These are phyloP conservation scores for Penicillium coffeae DNA, from an alignment of 495 filamentous ascomycete species.

Conservation along the genomic window DNA sequence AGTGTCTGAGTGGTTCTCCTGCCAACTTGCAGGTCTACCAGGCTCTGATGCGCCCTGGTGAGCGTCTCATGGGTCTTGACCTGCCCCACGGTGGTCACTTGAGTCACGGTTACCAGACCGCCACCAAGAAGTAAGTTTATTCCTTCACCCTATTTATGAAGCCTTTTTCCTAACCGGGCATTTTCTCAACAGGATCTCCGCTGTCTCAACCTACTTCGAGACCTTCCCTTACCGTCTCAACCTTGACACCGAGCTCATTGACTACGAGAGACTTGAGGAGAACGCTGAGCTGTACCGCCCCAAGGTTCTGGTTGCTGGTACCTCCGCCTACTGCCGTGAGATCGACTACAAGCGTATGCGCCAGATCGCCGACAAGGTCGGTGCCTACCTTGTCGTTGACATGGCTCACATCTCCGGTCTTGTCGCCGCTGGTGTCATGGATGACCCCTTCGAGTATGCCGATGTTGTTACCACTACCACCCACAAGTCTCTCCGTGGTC, in stretches of 20 bases:
- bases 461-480: slow-evolving; percentile 99
- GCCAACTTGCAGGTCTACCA: slow-evolving; percentile 99
- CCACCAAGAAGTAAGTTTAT: slow-evolving; percentile 71
- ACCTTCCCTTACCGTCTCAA: slow-evolving; percentile 91
- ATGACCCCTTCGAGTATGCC: slow-evolving; percentile 88
- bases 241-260: slow-evolving; percentile 91
- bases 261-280: slow-evolving; percentile 90
- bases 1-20: slow-evolving; percentile 81
- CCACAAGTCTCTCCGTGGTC: slow-evolving; percentile 98
- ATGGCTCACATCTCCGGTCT: slow-evolving; percentile 99
- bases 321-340: slow-evolving; percentile 95
- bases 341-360: slow-evolving; percentile 98
- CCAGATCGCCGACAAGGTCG: slow-evolving; percentile 90
- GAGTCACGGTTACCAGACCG: slow-evolving; percentile 97
- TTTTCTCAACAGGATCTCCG: slow-evolving; percentile 65
- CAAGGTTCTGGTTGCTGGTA: slow-evolving; percentile 93
- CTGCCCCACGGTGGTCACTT: slow-evolving; percentile 97
- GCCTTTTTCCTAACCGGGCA: too few relatives aligned
- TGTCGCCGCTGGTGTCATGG: slow-evolving; percentile 88
- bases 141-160: too few relatives aligned
- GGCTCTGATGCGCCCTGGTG: slow-evolving; percentile 95
- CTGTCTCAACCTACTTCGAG: slow-evolving; percentile 92
- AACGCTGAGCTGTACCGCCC: slow-evolving; percentile 93
- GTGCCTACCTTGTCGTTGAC: slow-evolving; percentile 91
- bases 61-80: slow-evolving; percentile 95